A percentile compares a stretch with the other conserved stretches of the same genome.
These are phyloP conservation scores for Fraxinus baroniana DNA, from an alignment of 305 asterid genomes.

Conservation along the genomic window DNA sequence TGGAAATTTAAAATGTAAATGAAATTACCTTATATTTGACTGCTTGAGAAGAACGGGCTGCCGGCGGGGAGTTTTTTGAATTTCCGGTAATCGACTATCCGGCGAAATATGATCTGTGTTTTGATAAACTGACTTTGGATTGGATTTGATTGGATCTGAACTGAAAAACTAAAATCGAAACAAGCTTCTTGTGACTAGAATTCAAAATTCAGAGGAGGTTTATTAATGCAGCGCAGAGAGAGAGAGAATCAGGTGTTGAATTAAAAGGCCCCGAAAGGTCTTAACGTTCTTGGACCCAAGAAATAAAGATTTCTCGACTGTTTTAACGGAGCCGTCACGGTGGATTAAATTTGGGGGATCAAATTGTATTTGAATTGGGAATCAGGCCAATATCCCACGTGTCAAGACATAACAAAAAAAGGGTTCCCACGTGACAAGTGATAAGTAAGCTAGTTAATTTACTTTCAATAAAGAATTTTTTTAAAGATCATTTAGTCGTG, in stretches of 20 bases:
- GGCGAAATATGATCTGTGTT: background rate
- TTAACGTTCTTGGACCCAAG: constrained; percentile 29
- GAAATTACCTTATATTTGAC: constrained; percentile 18
- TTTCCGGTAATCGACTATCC: constrained; percentile 11
- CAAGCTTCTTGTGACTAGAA: constrained; percentile 50
- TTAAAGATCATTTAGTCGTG: background rate
- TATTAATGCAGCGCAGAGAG: constrained; percentile 40
- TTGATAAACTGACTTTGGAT: background rate
- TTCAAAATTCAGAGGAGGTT: constrained; percentile 29
- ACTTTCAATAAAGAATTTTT: too few species aligned
- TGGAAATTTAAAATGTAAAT: background rate
- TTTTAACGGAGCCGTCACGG: background rate
- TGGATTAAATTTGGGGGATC: background rate
- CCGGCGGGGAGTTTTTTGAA: constrained; percentile 6
- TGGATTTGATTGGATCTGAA: constrained; percentile 53
- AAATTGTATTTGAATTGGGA: background rate
- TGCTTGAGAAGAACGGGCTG: background rate
- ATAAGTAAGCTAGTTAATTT: background rate
- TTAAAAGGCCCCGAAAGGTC: constrained; percentile 23
- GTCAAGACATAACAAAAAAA: background rate
- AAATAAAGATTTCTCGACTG: background rate
- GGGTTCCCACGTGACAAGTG: background rate
- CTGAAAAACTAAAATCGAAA: constrained; percentile 10
- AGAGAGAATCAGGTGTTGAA: background rate
- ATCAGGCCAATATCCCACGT: background rate